These are phyloP conservation scores for Penicillium fimorum DNA, from an alignment of 495 filamentous ascomycete species.

Conservation along the genomic window DNA sequence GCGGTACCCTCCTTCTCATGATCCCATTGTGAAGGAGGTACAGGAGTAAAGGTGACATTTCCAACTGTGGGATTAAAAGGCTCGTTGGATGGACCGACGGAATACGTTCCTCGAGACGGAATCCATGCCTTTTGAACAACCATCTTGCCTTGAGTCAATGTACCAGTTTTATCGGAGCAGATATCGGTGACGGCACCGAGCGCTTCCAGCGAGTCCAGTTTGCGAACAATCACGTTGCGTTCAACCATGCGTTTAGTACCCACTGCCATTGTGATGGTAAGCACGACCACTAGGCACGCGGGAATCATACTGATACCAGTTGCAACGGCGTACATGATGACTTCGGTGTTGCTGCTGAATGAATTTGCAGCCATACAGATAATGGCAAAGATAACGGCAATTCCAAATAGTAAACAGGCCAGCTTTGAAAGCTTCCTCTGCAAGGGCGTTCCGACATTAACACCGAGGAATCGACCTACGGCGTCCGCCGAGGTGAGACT, in stretches of 20 bases:
- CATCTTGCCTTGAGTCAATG: constrained; percentile 85
- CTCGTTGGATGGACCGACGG: constrained; percentile 46
- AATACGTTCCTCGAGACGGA: constrained; percentile 54
- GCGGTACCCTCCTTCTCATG: constrained; percentile 20
- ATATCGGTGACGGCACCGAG: constrained; percentile 86
- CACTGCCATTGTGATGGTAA: constrained; percentile 64
- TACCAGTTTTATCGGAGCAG: constrained; percentile 83
- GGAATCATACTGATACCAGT: constrained; percentile 59
- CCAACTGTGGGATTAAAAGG: constrained; percentile 50
- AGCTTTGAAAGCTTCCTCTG: constrained; percentile 62
- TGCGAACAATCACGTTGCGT: constrained; percentile 62
- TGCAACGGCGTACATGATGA: constrained; percentile 62
- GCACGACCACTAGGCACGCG: constrained; percentile 61
- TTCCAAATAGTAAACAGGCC: constrained; percentile 58
- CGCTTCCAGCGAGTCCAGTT: constrained; percentile 69
- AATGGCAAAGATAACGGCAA: constrained; percentile 58
- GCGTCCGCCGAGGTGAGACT: constrained; percentile 55
- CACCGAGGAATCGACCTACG: constrained; percentile 62
- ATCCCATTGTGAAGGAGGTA: constrained; percentile 29
- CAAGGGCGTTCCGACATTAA: constrained; percentile 60
- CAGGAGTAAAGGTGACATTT: constrained; percentile 37
- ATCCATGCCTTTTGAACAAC: constrained; percentile 72
- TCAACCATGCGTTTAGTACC: constrained; percentile 64
- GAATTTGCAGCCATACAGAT: constrained; percentile 55
- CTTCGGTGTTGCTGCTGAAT: constrained; percentile 50